These are phyloP conservation scores for Aciculoconidium aculeatum DNA, from an alignment of 805 yeast species.

Conservation along the genomic window DNA sequence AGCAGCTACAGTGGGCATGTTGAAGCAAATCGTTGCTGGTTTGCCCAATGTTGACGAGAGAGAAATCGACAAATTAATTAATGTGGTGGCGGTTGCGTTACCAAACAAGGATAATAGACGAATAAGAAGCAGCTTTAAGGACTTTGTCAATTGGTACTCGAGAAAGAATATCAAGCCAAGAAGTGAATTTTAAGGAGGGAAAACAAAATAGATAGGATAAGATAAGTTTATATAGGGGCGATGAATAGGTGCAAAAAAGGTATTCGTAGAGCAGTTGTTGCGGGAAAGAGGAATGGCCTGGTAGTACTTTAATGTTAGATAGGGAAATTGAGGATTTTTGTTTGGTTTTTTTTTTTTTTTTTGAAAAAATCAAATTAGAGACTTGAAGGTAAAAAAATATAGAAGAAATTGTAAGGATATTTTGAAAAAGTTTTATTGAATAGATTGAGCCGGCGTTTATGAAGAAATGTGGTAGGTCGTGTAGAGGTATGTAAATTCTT, in stretches of 20 bases:
- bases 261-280: too few species aligned
- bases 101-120: slow-evolving; percentile 66
- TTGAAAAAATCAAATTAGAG: too few species aligned
- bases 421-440: too few species aligned
- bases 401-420: too few species aligned
- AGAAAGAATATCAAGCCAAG: slow-evolving; percentile 58
- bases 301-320: not conserved
- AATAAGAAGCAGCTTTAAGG: slow-evolving; percentile 64
- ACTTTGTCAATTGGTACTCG: slow-evolving; percentile 78
- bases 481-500: too few species aligned
- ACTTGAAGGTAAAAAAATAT: too few species aligned
- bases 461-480: too few species aligned
- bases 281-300: not conserved
- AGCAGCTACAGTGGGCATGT: slow-evolving; percentile 32
- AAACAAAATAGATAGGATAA: not conserved
- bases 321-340: not conserved
- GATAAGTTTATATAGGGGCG: not conserved
- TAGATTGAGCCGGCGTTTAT: too few species aligned
- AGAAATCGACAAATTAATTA: slow-evolving; percentile 61
- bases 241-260: not conserved
- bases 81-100: slow-evolving; percentile 53
- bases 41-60: slow-evolving; percentile 64
- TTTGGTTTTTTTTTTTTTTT: slow-evolving; percentile 2
- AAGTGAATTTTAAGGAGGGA: slow-evolving; percentile 14
- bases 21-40: slow-evolving; percentile 45